Evolutionary conservation across 106 monocot genomes (phyloP), one percentile per base, ranked within the genome.

Genomic region (Gastrodia elata): DNA sequence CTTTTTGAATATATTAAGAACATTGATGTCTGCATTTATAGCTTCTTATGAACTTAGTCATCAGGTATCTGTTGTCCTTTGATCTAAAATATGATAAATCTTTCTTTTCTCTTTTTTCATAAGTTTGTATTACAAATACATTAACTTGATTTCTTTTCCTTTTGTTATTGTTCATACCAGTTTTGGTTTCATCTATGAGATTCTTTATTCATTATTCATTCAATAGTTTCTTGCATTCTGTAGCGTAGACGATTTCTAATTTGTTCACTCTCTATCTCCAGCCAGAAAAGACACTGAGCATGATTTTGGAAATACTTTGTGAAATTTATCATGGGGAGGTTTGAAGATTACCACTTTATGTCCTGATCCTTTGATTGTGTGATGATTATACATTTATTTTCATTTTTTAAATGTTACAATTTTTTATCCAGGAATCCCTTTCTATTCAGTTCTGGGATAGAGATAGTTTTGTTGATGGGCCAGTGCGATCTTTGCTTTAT

Each of bases 381-480:
- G 28, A 42, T 64, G 4, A 0, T 64, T 43, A 25, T 38, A 35
- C 14, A 9, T 39, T 68, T 32, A 27, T 36, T 41, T 65, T 42
- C 65, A 2, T 59, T 8, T 43, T 43, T 36, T 74, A 32, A 67
- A 36, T 67, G 13, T 37, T 6, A 5, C 9, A 67, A 67, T 73
- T 74, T 69, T 41, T 58, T 69, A 55, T 83, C 49, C 88, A 98
- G 97, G 97, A 98, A 79, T 82, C 86, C 67, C 86, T 98, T 65
- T 93, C 82, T 20, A 80, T 79, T 76, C 93, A 93, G 77, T 98
- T 98, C 74, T 98, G 97, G 97, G 97, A 98, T 72, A 86, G 77
- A 79, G 92, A 91, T 57, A 85, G 90, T 74, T 90, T 83, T 81
- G 75, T 98, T 71, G 97, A 98, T 90, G 88, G 84, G 25, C 97